These are phyloP conservation scores for Boletus speciosus DNA, from an alignment of 768 basidiomycete species.

Conservation along the genomic window DNA sequence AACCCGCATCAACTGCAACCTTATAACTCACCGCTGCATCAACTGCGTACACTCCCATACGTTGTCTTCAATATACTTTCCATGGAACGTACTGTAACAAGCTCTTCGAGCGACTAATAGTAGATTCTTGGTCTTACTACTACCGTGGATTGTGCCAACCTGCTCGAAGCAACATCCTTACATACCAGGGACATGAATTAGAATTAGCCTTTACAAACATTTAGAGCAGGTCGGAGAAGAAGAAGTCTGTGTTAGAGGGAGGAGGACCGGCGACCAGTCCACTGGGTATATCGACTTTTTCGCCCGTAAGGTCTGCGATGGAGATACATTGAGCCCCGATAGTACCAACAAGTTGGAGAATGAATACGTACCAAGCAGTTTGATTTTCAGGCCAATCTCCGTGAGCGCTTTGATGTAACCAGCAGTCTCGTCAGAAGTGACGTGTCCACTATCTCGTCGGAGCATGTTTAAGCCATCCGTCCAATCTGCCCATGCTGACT, in stretches of 20 bases:
- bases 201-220: constrained; percentile 15
- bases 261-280: constrained; percentile 74
- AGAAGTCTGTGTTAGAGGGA: constrained; percentile 78
- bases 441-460: constrained; percentile 75
- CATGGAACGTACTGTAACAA: constrained; percentile 20
- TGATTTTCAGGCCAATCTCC: constrained; percentile 89
- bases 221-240: constrained; percentile 64
- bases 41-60: constrained; percentile 46
- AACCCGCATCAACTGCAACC: constrained; percentile 27
- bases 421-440: constrained; percentile 80
- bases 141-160: not conserved
- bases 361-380: constrained; percentile 64
- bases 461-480: constrained; percentile 91
- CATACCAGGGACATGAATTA: constrained; percentile 6
- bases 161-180: not conserved
- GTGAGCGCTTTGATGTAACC: constrained; percentile 84
- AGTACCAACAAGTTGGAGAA: not conserved
- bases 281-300: constrained; percentile 85
- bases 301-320: constrained; percentile 76
- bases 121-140: constrained; percentile 13
- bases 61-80: constrained; percentile 17
- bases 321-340: not conserved
- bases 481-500: constrained; percentile 88
- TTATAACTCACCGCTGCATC: constrained; percentile 43
- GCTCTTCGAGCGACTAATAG: constrained; percentile 24